These are phyloP conservation scores for Acacia confusa DNA, from an alignment of 306 rosid species.

Conservation along the genomic window DNA sequence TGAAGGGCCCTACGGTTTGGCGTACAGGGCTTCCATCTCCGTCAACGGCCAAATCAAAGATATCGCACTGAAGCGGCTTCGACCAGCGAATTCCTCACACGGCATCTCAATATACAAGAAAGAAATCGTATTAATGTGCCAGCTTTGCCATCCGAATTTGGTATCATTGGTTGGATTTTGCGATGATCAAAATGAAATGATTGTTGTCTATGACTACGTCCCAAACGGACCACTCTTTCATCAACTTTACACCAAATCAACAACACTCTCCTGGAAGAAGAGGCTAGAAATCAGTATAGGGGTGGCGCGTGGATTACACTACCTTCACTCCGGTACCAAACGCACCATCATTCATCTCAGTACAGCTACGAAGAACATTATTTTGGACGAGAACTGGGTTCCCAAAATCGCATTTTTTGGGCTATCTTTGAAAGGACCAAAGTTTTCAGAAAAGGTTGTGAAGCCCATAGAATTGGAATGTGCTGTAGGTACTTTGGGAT, in stretches of 20 bases:
- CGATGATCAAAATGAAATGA: conserved; percentile 19
- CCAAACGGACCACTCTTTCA: conserved; percentile 5
- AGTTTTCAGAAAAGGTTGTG: neutral
- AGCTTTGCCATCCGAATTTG: conserved; percentile 14
- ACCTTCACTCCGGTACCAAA: conserved; percentile 38
- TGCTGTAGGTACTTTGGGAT: neutral
- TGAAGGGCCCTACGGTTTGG: fast-evolving
- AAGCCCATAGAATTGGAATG: neutral
- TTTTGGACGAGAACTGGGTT: neutral
- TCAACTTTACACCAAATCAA: neutral
- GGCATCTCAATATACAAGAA: neutral
- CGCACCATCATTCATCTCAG: conserved; percentile 9
- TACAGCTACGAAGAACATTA: neutral
- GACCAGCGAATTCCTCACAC: neutral
- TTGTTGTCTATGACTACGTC: conserved; percentile 27
- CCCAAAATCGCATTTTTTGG: neutral
- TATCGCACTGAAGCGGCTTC: neutral
- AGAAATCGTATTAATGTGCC: conserved; percentile 20
- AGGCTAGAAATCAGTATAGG: neutral
- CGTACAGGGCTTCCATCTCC: conserved; percentile 19
- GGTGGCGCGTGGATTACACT: conserved; percentile 19
- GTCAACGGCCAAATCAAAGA: neutral
- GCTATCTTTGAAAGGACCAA: neutral
- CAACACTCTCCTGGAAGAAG: neutral
- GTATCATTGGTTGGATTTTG: neutral